phyloP scores from a whole-genome alignment of 2,329 filamentous ascomycete genomes.

The Xylaria sp. region DNA sequence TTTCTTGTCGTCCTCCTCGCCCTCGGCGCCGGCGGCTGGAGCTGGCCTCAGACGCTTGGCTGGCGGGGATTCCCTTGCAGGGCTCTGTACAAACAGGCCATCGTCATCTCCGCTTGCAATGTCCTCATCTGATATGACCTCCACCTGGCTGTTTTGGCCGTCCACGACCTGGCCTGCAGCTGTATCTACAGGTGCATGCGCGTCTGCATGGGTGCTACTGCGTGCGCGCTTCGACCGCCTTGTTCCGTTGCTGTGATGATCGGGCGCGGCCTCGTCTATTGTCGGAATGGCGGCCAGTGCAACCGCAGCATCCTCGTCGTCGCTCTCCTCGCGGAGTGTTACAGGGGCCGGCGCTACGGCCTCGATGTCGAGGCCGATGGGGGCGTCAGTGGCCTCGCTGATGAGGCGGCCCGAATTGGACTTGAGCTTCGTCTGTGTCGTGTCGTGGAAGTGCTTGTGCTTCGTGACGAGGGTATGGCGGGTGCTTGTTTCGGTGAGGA shows the following conservation, averaged over 20 bases:
- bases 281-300: conserved; percentile 67
- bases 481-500: conserved; percentile 86
- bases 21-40: conserved; percentile 44
- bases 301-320: conserved; percentile 66
- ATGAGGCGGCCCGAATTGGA: conserved; percentile 73
- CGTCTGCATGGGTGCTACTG: conserved; percentile 46
- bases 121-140: conserved; percentile 56
- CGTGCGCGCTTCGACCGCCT: conserved; percentile 49
- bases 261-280: conserved; percentile 45
- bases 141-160: conserved; percentile 48
- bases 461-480: conserved; percentile 89
- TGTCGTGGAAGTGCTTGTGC: conserved; percentile 79
- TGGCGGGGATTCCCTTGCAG: conserved; percentile 56
- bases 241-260: conserved; percentile 40
- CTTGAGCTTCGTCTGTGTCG: conserved; percentile 61
- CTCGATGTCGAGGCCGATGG: conserved; percentile 58
- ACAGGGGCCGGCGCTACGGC: conserved; percentile 51
- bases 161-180: conserved; percentile 41
- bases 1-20: conserved; percentile 79
- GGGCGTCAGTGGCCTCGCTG: conserved; percentile 64
- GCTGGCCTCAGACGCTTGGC: conserved; percentile 59
- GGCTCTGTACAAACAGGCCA: conserved; percentile 45
- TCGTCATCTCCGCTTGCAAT: conserved; percentile 51
- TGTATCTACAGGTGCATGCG: conserved; percentile 36
- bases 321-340: conserved; percentile 67